Percentiles rank a stretch among this genome's conserved stretches.
Conservation (phyloP, 2,329 filamentous ascomycete genomes). For the Sarocladiaceae sp. region DNA sequence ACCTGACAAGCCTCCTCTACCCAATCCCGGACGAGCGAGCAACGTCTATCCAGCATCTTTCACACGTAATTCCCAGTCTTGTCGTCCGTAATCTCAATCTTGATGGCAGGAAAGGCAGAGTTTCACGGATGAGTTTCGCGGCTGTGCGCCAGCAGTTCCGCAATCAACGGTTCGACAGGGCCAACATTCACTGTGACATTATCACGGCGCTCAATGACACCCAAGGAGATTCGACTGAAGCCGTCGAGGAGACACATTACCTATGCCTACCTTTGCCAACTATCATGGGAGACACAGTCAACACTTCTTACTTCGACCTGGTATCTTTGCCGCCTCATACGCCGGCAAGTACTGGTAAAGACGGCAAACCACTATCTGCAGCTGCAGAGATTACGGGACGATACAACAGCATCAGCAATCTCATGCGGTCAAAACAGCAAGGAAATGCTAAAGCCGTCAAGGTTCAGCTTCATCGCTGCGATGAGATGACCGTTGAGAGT, state of each 20-base stretch:
- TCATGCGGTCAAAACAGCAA: not conserved
- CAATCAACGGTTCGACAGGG: conserved; percentile 9
- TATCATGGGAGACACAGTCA: not conserved
- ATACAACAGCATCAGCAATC: not conserved
- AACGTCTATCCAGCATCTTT: not conserved
- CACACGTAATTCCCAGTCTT: not conserved
- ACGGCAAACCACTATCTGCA: not conserved
- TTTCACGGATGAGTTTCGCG: not conserved
- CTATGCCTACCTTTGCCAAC: not conserved
- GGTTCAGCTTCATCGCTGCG: not conserved
- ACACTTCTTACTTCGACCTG: not conserved
- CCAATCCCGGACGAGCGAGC: not conserved
- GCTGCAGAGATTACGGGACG: not conserved
- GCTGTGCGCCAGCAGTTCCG: conserved; percentile 5
- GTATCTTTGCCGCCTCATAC: too few relatives aligned
- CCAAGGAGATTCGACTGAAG: not conserved
- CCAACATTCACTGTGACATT: conserved; percentile 6
- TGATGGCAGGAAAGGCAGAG: not conserved
- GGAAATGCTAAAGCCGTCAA: not conserved
- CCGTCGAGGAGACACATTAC: not conserved
- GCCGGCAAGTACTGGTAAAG: not conserved
- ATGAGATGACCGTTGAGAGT: too few relatives aligned
- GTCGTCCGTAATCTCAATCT: not conserved
- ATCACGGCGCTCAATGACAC: not conserved
- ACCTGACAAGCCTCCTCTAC: conserved; percentile 55